Evolutionary conservation across 148 eudicot genomes (phyloP).

Genomic region (Amaranthus cruentus): DNA sequence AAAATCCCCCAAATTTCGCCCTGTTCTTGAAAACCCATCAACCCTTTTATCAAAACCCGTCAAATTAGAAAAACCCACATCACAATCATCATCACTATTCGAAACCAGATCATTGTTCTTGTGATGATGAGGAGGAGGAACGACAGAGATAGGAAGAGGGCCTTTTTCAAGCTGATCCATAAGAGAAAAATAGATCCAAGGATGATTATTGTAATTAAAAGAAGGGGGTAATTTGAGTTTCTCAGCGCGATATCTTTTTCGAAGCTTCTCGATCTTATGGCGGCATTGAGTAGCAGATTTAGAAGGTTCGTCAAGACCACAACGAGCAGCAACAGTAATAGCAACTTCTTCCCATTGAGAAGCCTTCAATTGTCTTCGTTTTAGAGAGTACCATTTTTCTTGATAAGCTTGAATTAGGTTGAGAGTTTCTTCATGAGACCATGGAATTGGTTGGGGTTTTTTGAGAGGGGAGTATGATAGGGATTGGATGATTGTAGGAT

Average conservation of each 20-base stretch:
- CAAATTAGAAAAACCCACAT: not conserved
- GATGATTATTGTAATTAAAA: slow-evolving; percentile 15
- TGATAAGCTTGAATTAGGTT: slow-evolving; percentile 69
- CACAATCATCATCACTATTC: slow-evolving; percentile 2
- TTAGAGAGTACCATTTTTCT: slow-evolving; percentile 68
- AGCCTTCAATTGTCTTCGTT: slow-evolving; percentile 59
- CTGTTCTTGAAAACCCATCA: slow-evolving; percentile 20
- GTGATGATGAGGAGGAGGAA: slow-evolving; percentile 27
- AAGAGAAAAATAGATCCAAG: slow-evolving; percentile 57
- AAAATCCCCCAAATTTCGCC: slow-evolving; percentile 2
- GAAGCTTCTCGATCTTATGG: slow-evolving; percentile 83
- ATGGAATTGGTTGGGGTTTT: slow-evolving; percentile 41
- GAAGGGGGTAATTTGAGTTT: slow-evolving; percentile 19
- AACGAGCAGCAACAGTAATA: slow-evolving; percentile 54
- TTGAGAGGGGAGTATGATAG: slow-evolving; percentile 28
- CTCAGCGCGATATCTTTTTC: slow-evolving; percentile 63
- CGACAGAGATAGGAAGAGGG: slow-evolving; percentile 50
- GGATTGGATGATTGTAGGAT: slow-evolving; percentile 5
- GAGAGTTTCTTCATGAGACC: slow-evolving; percentile 70
- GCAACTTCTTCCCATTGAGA: slow-evolving; percentile 75
- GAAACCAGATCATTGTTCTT: not conserved
- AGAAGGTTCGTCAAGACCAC: slow-evolving; percentile 46
- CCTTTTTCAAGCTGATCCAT: slow-evolving; percentile 74
- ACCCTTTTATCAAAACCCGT: slow-evolving; percentile 17
- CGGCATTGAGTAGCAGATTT: slow-evolving; percentile 75